phyloP scores from a whole-genome alignment of 2,329 filamentous ascomycete species.

The Monosporascus sp. region DNA sequence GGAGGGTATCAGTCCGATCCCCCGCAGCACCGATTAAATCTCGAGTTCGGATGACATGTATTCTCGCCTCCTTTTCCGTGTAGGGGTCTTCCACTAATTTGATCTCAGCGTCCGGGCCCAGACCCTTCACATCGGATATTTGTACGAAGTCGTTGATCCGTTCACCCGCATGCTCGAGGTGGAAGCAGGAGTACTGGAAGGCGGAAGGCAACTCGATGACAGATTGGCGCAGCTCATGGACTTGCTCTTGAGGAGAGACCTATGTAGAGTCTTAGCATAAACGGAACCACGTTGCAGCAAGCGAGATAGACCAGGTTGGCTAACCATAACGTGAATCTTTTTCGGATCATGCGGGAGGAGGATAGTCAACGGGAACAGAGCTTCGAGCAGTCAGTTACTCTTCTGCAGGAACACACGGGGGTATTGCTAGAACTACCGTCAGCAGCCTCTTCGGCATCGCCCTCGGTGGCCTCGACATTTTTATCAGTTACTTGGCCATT shows the following conservation, averaged over 20 bases:
- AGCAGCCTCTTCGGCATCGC: slow-evolving; percentile 17
- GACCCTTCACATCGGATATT: slow-evolving; percentile 79
- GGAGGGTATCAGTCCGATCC: slow-evolving; percentile 78
- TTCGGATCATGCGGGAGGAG: slow-evolving; percentile 74
- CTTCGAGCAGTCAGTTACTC: slow-evolving; percentile 18
- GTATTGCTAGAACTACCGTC: slow-evolving; percentile 18
- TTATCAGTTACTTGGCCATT: slow-evolving; percentile 17
- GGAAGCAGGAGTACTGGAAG: slow-evolving; percentile 98
- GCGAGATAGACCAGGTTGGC: slow-evolving; percentile 21
- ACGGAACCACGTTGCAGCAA: slow-evolving; percentile 3
- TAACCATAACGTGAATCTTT: slow-evolving; percentile 81
- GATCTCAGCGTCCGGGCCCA: slow-evolving; percentile 73
- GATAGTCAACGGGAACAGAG: slow-evolving; percentile 63
- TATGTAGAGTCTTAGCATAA: slow-evolving; percentile 32
- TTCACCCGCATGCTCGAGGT: slow-evolving; percentile 84
- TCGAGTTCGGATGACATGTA: slow-evolving; percentile 86
- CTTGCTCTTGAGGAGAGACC: slow-evolving; percentile 90
- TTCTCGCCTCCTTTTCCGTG: slow-evolving; percentile 94
- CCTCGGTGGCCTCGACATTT: slow-evolving; percentile 18
- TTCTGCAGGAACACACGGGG: slow-evolving; percentile 11
- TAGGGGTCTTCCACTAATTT: slow-evolving; percentile 89
- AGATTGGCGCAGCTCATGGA: slow-evolving; percentile 94
- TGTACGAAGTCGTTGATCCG: slow-evolving; percentile 94
- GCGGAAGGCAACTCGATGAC: slow-evolving; percentile 90
- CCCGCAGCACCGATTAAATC: slow-evolving; percentile 92